A percentile compares a stretch with the other conserved stretches of the same genome.
Conservation (phyloP, 208 protist species). For the Phytomonas serpens region DNA sequence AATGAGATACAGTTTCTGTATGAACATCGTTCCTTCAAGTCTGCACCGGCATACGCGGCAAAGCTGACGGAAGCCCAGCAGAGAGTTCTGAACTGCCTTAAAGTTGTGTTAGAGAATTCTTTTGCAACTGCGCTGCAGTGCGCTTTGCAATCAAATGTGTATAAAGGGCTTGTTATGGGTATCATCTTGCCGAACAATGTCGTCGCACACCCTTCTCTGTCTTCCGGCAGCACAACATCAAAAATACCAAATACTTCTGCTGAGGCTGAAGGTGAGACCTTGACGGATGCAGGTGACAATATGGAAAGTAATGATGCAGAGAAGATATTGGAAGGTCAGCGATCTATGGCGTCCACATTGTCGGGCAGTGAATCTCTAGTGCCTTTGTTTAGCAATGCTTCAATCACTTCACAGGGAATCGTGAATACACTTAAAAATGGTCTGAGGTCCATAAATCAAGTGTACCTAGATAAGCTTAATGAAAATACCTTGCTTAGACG, state of each 20-base stretch:
- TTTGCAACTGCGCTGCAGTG: slow-evolving; percentile 21
- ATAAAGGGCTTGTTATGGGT: not conserved
- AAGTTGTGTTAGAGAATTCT: slow-evolving; percentile 39
- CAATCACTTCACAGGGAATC: not conserved
- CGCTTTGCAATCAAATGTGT: slow-evolving; percentile 5
- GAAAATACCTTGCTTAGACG: slow-evolving; percentile 50
- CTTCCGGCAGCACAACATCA: not conserved
- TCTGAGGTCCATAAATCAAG: slow-evolving; percentile 26
- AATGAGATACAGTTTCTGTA: slow-evolving; percentile 73
- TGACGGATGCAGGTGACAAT: not conserved
- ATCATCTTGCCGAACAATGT: not conserved
- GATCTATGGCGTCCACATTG: not conserved
- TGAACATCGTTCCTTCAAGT: slow-evolving; percentile 59
- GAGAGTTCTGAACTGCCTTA: slow-evolving; percentile 32
- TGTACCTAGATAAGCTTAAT: slow-evolving; percentile 34
- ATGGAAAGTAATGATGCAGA: not conserved
- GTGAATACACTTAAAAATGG: not conserved
- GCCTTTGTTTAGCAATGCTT: not conserved
- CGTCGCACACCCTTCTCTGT: not conserved
- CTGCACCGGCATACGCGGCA: slow-evolving; percentile 60
- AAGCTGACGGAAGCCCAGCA: slow-evolving; percentile 56
- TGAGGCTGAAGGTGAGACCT: not conserved
- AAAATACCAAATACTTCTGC: not conserved
- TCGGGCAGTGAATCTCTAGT: not conserved
- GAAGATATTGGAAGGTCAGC: not conserved